Evolutionary conservation across 495 filamentous ascomycete species (phyloP).

Genomic region (Aspergillus asperescens): DNA sequence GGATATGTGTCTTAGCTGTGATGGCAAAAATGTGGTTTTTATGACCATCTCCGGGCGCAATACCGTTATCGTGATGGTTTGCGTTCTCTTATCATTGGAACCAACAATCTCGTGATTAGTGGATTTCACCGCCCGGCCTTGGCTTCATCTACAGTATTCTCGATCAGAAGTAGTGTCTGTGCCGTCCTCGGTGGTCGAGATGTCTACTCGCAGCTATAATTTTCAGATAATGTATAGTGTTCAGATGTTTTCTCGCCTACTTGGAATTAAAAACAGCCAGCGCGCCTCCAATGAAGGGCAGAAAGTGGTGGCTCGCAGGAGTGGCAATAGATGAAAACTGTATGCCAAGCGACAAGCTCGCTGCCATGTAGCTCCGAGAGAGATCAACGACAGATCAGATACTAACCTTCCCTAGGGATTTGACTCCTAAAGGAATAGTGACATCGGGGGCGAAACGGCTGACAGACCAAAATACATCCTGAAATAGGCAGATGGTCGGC

Average conservation of each 20-base stretch:
- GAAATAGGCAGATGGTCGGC: slow-evolving; percentile 4
- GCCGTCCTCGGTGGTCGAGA: too few relatives aligned
- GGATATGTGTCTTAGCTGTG: too few relatives aligned
- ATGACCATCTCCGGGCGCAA: too few relatives aligned
- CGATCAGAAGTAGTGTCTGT: too few relatives aligned
- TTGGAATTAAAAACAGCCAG: not conserved
- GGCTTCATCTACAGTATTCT: too few relatives aligned
- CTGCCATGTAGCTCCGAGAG: not conserved
- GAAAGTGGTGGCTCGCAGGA: not conserved
- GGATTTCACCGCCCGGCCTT: too few relatives aligned
- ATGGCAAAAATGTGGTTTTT: too few relatives aligned
- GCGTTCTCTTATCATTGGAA: too few relatives aligned
- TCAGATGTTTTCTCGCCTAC: slow-evolving; percentile 4
- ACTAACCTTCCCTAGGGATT: slow-evolving; percentile 5
- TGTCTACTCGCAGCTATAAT: too few relatives aligned
- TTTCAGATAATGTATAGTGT: not conserved
- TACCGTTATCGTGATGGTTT: too few relatives aligned
- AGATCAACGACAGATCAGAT: slow-evolving; percentile 1
- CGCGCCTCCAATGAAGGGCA: not conserved
- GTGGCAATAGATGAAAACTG: not conserved
- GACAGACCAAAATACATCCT: slow-evolving; percentile 16
- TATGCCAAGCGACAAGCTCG: not conserved
- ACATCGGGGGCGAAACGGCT: not conserved
- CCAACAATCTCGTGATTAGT: too few relatives aligned
- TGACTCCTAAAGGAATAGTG: slow-evolving; percentile 7